Evolutionary conservation across 2,329 filamentous ascomycete species (phyloP).

Genomic region (Pseudofabraea citricarpa): DNA sequence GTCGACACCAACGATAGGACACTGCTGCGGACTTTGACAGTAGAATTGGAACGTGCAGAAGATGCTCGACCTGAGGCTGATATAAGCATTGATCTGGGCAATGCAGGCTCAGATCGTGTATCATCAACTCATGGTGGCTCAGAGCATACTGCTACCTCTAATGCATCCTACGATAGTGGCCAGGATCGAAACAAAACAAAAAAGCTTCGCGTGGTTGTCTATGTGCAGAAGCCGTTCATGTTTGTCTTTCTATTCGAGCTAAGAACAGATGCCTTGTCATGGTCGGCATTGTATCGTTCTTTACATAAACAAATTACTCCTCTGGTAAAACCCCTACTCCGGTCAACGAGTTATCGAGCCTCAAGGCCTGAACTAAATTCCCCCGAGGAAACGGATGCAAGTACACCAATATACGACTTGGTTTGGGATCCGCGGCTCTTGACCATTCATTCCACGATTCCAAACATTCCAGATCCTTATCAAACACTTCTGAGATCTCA

Average conservation of each 20-base stretch:
- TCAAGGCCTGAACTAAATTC: conserved; percentile 35
- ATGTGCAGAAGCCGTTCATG: conserved; percentile 70
- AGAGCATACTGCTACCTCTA: conserved; percentile 18
- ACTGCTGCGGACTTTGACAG: conserved; percentile 59
- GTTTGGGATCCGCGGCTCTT: conserved; percentile 55
- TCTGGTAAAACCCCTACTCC: conserved; percentile 49
- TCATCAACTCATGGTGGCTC: conserved; percentile 12
- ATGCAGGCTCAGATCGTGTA: conserved; percentile 9
- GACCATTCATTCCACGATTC: conserved; percentile 58
- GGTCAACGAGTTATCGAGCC: conserved; percentile 53
- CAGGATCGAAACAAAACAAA: conserved; percentile 50
- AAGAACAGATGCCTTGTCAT: conserved; percentile 52
- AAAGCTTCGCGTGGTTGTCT: conserved; percentile 65
- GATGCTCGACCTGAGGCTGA: conserved; percentile 37
- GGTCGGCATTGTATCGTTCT: conserved; percentile 51
- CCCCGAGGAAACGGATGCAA: conserved; percentile 11
- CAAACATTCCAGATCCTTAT: conserved; percentile 54
- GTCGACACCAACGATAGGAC: conserved; percentile 46
- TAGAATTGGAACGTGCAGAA: conserved; percentile 51
- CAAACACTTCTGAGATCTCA: conserved; percentile 18
- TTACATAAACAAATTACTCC: conserved; percentile 57
- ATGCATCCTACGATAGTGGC: conserved; percentile 30
- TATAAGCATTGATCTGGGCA: conserved; percentile 39
- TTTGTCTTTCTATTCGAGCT: conserved; percentile 70
- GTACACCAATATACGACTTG: conserved; percentile 51